phyloP scores from a whole-genome alignment of 108 stramenopile species.

The Mayamaea pseudoterrestris region DNA sequence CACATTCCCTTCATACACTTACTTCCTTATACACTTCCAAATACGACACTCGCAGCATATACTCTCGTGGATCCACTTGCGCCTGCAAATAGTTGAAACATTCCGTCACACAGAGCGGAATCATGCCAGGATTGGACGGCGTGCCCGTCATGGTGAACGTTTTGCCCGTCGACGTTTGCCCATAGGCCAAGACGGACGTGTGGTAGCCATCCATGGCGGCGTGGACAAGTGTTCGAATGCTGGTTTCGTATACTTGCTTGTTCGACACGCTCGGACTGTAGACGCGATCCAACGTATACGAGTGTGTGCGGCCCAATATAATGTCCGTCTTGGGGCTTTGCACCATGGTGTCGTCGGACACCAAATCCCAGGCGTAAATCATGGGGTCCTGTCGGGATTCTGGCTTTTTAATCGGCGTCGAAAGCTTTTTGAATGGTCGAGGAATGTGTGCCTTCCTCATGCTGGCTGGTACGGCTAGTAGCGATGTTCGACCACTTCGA shows the following conservation, averaged over 20 bases:
- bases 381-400: neutral
- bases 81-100: conserved; percentile 45
- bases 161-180: conserved; percentile 76
- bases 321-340: conserved; percentile 18
- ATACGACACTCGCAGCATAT: conserved; percentile 75
- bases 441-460: neutral
- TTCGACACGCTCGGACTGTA: conserved; percentile 35
- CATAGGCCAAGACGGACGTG: conserved; percentile 88
- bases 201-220: conserved; percentile 85
- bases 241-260: conserved; percentile 30
- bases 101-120: conserved; percentile 52
- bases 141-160: conserved; percentile 77
- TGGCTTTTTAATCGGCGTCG: neutral
- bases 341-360: conserved; percentile 19
- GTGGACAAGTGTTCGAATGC: conserved; percentile 33
- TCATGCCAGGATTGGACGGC: conserved; percentile 32
- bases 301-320: conserved; percentile 29
- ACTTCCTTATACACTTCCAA: conserved; percentile 82
- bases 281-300: conserved; percentile 54
- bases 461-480: neutral
- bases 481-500: neutral
- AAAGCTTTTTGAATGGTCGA: neutral
- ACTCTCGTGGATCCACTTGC: conserved; percentile 33
- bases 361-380: conserved; percentile 30
- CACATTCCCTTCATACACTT: no score